Evolutionary conservation across 2,329 filamentous ascomycete genomes (phyloP).

Genomic region (Claviceps digitariae): DNA sequence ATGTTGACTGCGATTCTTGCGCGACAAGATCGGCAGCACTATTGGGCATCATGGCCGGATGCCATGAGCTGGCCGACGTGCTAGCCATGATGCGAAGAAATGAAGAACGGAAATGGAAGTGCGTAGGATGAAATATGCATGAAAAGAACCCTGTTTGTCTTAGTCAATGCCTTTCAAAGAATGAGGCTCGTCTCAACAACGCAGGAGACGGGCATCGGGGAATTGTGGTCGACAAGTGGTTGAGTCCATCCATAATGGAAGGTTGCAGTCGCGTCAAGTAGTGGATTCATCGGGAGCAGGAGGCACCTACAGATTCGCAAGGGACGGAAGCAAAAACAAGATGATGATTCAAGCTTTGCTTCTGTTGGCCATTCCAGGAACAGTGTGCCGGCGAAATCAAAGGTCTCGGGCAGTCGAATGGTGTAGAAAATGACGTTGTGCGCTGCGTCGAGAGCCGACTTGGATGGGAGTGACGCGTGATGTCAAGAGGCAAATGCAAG

Average conservation of each 20-base stretch:
- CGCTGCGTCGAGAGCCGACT: not conserved
- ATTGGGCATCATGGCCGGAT: slow-evolving; percentile 28
- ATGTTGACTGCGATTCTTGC: not conserved
- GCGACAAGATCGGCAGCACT: slow-evolving; percentile 5
- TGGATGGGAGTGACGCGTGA: slow-evolving; percentile 2
- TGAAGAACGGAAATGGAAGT: slow-evolving; percentile 2
- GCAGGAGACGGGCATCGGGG: slow-evolving; percentile 2
- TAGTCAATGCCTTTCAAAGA: not conserved
- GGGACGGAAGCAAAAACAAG: slow-evolving; percentile 9
- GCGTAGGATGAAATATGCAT: slow-evolving; percentile 2
- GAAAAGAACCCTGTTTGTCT: not conserved
- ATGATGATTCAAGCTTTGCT: slow-evolving; percentile 8
- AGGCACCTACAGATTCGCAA: not conserved
- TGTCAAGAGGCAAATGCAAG: slow-evolving; percentile 8
- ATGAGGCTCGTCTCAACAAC: slow-evolving; percentile 3
- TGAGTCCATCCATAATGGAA: not conserved
- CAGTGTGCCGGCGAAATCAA: not conserved
- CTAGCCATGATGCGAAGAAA: slow-evolving; percentile 21
- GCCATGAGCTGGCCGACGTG: slow-evolving; percentile 24
- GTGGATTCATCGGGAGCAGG: not conserved
- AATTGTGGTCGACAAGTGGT: not conserved
- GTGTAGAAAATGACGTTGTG: not conserved
- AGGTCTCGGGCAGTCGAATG: not conserved
- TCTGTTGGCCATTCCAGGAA: slow-evolving; percentile 9
- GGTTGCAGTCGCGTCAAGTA: not conserved